Base-by-base conservation (phyloP, 306 rosid genomes). In the Begonia masoniana region DNA sequence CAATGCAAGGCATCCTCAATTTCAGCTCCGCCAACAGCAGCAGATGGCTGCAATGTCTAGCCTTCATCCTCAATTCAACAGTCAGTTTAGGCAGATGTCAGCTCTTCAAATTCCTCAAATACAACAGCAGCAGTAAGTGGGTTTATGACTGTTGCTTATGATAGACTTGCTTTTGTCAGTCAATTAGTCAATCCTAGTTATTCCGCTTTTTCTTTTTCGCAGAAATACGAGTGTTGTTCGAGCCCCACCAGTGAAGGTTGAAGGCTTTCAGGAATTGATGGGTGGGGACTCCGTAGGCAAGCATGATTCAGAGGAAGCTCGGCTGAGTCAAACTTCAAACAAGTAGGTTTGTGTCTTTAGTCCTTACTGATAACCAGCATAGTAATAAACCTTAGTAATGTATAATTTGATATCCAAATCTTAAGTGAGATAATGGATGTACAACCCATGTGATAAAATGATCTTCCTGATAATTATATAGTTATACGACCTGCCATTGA, bases 241-340 rank as follows among this genome's bases (percentile, higher is more conserved):
- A 71, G 85, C 97, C 35, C 95, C 80, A 7, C 97, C 97, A 3
- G 91, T 89, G 73, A 89, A 89, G 76, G 97, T 89, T 15, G 97
- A 82, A 66, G 97, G 88, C 50, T 89, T 89, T 73, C 72, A 61
- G 65, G 97, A 89, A 62, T 78, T 89, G 62, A 80, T 89, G 91
- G 97, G 97, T 24, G 94, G 88, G 31, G 92, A 80, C 67, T 56
- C 91, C 53, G 8, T 86, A n/a, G 36, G 85, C 3, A 89, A 83
- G 76, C 94, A 74, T 43, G 97, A 91, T 39, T 66, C 94, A 0
- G 97, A 91, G 7, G 96, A 91, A 69, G 77, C 64, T 74, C 71
- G 92, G 64, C 61, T 91, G 43, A 78, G 85, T 56, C 83, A 95
- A 41, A 86, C 94, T 31, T 48, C 61, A 21, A 71, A 79, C 68